Conservation (phyloP, 139 green algal genomes). For the Pycnococcus provasolii region DNA sequence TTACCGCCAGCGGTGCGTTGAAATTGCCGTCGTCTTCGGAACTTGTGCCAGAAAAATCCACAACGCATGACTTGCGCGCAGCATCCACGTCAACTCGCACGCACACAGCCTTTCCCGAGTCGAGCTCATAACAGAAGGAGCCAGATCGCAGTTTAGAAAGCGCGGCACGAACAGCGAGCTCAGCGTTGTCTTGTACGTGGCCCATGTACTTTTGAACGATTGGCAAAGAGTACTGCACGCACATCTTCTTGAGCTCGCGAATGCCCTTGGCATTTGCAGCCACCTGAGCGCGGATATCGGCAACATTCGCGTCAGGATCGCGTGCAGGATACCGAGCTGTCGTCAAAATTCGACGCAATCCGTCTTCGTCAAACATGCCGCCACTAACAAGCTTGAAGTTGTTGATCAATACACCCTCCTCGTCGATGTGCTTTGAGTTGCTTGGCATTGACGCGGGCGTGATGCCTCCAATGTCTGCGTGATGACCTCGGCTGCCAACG, state of each 20-base stretch:
- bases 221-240: conserved; percentile 6
- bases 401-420: conserved; percentile 26
- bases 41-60: conserved; percentile 19
- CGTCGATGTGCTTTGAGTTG: conserved; percentile 20
- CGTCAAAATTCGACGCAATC: conserved; percentile 17
- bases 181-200: conserved; percentile 51
- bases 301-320: conserved; percentile 21
- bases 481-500: conserved; percentile 15
- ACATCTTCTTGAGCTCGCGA: conserved; percentile 20
- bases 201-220: conserved; percentile 23
- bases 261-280: conserved; percentile 18
- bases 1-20: conserved; percentile 18
- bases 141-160: not conserved
- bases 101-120: not conserved
- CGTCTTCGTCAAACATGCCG: conserved; percentile 9
- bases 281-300: conserved; percentile 20
- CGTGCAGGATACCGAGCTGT: conserved; percentile 2
- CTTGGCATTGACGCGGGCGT: conserved; percentile 21
- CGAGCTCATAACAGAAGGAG: too few relatives aligned
- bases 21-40: conserved; percentile 9
- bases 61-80: not conserved
- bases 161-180: conserved; percentile 58
- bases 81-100: not conserved
- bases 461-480: conserved; percentile 25
- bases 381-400: conserved; percentile 28